phyloP scores from a whole-genome alignment of 768 basidiomycete species.

The Chiua virens region DNA sequence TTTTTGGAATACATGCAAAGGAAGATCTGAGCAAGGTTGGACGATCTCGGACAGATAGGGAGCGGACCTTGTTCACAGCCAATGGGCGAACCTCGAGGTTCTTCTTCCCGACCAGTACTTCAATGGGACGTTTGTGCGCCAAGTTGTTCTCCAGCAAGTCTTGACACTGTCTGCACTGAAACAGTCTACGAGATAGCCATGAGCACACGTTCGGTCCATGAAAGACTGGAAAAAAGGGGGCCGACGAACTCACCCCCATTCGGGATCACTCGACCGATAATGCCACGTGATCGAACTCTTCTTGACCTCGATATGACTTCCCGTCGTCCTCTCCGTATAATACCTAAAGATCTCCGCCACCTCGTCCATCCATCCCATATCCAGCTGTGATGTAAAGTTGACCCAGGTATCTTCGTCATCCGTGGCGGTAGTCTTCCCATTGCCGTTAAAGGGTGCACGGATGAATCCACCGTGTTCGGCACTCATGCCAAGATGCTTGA shows the following conservation, averaged over 20 bases:
- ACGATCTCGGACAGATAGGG: not conserved
- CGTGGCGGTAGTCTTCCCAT: slow-evolving; percentile 4
- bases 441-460: slow-evolving; percentile 57
- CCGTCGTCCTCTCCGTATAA: slow-evolving; percentile 95
- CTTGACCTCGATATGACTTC: slow-evolving; percentile 96
- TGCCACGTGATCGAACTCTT: slow-evolving; percentile 99
- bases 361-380: slow-evolving; percentile 98
- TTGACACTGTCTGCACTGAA: slow-evolving; percentile 96
- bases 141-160: slow-evolving; percentile 94
- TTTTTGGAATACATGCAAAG: not conserved
- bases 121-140: slow-evolving; percentile 90
- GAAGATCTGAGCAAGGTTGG: not conserved
- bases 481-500: slow-evolving; percentile 81
- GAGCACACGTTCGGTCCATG: not conserved
- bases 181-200: slow-evolving; percentile 49
- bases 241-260: slow-evolving; percentile 76
- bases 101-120: slow-evolving; percentile 97
- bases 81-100: slow-evolving; percentile 95
- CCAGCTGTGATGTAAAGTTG: slow-evolving; percentile 87
- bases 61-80: slow-evolving; percentile 82
- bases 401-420: slow-evolving; percentile 52
- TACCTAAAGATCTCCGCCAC: slow-evolving; percentile 95
- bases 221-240: not conserved
- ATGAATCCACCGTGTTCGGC: slow-evolving; percentile 97
- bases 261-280: slow-evolving; percentile 88